A percentile compares a stretch with the other conserved stretches of the same genome.
Evolutionary conservation across 345 rosid species (phyloP).

Genomic region (Clausena lansium): DNA sequence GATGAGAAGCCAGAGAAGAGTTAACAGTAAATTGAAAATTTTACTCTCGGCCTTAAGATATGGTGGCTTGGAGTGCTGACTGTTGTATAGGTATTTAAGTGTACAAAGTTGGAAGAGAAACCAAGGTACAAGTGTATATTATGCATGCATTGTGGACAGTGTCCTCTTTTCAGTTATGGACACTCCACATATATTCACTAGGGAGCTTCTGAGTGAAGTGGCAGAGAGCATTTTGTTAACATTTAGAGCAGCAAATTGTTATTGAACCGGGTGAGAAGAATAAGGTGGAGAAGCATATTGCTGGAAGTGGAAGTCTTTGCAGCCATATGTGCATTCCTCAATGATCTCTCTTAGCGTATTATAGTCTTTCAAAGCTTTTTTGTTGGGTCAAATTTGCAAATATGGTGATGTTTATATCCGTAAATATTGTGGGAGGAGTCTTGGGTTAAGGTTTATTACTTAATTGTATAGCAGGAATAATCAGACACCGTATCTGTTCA

Average conservation of each 20-base stretch:
- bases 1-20: constrained; percentile 39
- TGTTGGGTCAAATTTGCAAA: constrained; percentile 16
- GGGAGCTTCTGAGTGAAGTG: constrained; percentile 13
- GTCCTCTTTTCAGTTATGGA: constrained; percentile 49
- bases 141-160: constrained; percentile 36
- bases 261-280: constrained; percentile 27
- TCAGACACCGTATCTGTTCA: constrained; percentile 4
- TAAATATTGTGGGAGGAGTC: constrained; percentile 9
- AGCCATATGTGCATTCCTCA: constrained; percentile 5
- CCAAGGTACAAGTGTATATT: constrained; percentile 21
- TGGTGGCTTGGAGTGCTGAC: constrained; percentile 47
- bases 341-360: constrained; percentile 18
- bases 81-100: constrained; percentile 37
- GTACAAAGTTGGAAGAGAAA: constrained; percentile 53
- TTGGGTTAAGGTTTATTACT: constrained; percentile 19
- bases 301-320: constrained; percentile 25
- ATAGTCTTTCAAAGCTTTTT: background rate
- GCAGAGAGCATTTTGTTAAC: constrained; percentile 41
- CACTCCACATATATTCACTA: constrained; percentile 28
- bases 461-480: constrained; percentile 33
- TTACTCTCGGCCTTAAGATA: constrained; percentile 17
- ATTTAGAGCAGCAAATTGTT: constrained; percentile 35
- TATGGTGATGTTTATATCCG: constrained; percentile 16
- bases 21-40: constrained; percentile 30
- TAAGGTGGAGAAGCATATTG: constrained; percentile 37